A percentile compares a stretch with the other conserved stretches of the same genome.
Conservation (phyloP, 768 basidiomycete species). For the Suillus lakei region DNA sequence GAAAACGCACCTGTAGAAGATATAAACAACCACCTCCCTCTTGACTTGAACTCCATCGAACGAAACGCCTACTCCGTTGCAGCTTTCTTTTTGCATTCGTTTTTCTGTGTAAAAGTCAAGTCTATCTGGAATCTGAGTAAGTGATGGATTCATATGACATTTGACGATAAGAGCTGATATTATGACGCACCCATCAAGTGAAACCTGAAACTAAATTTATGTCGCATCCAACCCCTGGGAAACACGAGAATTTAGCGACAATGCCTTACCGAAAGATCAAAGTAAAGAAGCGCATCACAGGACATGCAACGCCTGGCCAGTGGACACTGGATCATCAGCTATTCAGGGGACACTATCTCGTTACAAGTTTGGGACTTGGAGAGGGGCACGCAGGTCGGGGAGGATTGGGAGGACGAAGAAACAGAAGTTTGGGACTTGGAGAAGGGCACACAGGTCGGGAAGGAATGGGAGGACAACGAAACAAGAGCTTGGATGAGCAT, state of each 20-base stretch:
- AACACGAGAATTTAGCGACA: neutral
- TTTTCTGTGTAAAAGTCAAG: neutral
- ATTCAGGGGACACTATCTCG: neutral
- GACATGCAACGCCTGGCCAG: neutral
- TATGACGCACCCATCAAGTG: neutral
- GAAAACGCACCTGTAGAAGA: neutral
- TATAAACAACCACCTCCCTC: too few relatives aligned
- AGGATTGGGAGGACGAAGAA: neutral
- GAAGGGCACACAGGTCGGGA: too few relatives aligned
- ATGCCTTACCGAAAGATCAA: neutral
- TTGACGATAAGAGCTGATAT: neutral
- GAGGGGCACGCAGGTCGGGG: neutral
- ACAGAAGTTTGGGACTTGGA: too few relatives aligned
- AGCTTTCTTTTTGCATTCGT: too few relatives aligned
- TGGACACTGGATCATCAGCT: neutral
- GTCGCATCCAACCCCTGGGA: neutral
- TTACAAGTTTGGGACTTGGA: neutral
- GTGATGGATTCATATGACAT: neutral
- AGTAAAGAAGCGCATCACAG: neutral
- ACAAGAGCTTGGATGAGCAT: too few relatives aligned
- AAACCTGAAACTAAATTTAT: neutral
- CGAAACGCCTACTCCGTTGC: neutral
- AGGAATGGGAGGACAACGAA: too few relatives aligned
- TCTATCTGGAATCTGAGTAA: neutral
- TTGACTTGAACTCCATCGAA: neutral